A percentile compares a stretch with the other conserved stretches of the same genome.
These are phyloP conservation scores for Linanthus parryae DNA, from an alignment of 148 eudicot genomes.

Conservation along the genomic window DNA sequence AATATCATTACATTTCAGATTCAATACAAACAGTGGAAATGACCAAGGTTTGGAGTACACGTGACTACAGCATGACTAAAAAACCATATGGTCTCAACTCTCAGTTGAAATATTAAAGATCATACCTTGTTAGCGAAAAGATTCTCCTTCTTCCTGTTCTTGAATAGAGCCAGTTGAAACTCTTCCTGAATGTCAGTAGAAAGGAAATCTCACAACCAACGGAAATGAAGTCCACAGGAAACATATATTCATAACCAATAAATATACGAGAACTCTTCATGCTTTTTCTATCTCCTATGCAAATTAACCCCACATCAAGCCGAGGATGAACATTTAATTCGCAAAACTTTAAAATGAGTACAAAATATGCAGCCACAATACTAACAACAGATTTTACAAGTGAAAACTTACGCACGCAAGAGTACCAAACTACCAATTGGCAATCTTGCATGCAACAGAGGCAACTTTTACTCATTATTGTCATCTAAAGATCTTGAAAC, in stretches of 20 bases:
- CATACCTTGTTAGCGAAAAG: slow-evolving; percentile 94
- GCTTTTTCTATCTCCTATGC: too few species aligned
- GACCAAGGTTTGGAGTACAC: background rate
- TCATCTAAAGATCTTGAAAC: too few species aligned
- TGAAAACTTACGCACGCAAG: too few species aligned
- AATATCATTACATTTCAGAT: background rate
- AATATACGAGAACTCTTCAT: background rate
- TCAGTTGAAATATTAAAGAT: background rate
- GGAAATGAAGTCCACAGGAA: background rate
- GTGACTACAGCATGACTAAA: background rate
- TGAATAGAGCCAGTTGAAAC: slow-evolving; percentile 83
- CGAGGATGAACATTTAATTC: background rate
- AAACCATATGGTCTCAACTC: background rate
- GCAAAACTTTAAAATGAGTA: background rate
- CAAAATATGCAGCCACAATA: background rate
- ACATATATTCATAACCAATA: too few species aligned
- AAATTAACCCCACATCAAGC: background rate
- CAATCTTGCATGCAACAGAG: too few species aligned
- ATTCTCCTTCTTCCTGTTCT: slow-evolving; percentile 88
- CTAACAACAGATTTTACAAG: too few species aligned
- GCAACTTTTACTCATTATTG: too few species aligned
- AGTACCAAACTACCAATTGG: too few species aligned
- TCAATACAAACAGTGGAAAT: background rate
- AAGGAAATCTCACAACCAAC: slow-evolving; percentile 5
- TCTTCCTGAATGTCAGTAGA: slow-evolving; percentile 60